Evolutionary conservation across 768 basidiomycete genomes (phyloP).

Genomic region (Mycena maculata): DNA sequence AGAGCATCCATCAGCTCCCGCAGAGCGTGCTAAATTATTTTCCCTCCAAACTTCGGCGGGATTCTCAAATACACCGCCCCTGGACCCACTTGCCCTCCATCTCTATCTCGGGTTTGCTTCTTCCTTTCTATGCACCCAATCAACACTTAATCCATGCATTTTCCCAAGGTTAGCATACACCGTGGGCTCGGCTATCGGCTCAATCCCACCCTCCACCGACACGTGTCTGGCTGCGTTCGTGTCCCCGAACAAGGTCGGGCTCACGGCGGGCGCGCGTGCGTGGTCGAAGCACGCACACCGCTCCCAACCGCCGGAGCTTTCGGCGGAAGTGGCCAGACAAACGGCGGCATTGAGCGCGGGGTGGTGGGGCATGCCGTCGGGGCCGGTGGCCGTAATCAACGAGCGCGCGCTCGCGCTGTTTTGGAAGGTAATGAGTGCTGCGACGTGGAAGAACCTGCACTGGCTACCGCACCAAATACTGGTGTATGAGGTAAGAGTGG

Average conservation of each 20-base stretch:
- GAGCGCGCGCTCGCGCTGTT: conserved; percentile 63
- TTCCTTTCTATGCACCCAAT: conserved; percentile 57
- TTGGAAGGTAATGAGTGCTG: conserved; percentile 61
- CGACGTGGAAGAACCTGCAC: conserved; percentile 74
- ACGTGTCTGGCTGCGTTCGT: conserved; percentile 65
- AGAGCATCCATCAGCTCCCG: conserved; percentile 54
- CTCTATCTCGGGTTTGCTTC: conserved; percentile 36
- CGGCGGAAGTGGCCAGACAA: conserved; percentile 5
- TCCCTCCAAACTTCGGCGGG: conserved; percentile 26
- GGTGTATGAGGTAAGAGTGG: conserved; percentile 70
- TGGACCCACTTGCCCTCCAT: conserved; percentile 36
- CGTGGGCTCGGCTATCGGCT: conserved; percentile 66
- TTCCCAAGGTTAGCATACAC: conserved; percentile 63
- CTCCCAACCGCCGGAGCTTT: conserved; percentile 46
- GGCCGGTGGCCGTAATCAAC: conserved; percentile 65
- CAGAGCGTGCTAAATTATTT: conserved; percentile 51
- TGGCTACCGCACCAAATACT: conserved; percentile 72
- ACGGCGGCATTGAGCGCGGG: conserved; percentile 44
- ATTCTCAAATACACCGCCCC: conserved; percentile 9
- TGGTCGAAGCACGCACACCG: conserved; percentile 77
- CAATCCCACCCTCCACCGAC: conserved; percentile 59
- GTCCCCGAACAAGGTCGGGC: conserved; percentile 58
- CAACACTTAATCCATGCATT: neutral
- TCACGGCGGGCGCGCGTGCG: conserved; percentile 70
- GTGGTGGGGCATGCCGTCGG: conserved; percentile 72